These are phyloP conservation scores for Plicaturopsis crispa DNA, from an alignment of 768 basidiomycete genomes.

Conservation along the genomic window DNA sequence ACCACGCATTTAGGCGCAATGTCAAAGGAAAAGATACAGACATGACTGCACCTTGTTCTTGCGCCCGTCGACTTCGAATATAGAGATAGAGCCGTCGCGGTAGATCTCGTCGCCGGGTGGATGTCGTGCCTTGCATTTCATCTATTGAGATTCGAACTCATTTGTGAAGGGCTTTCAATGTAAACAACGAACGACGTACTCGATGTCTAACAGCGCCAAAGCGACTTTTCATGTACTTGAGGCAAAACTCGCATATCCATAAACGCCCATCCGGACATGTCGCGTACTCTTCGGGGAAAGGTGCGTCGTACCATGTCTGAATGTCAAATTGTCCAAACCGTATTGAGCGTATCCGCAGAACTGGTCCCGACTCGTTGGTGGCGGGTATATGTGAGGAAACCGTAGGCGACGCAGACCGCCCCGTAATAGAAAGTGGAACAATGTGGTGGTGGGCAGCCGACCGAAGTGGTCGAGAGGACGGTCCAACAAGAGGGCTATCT, in stretches of 20 bases:
- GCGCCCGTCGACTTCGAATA: conserved; percentile 97
- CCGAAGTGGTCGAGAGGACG: conserved; percentile 56
- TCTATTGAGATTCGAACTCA: conserved; percentile 30
- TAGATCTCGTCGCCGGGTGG: conserved; percentile 99
- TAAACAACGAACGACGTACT: conserved; percentile 38
- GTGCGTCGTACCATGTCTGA: conserved; percentile 98
- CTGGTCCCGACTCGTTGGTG: conserved; percentile 17
- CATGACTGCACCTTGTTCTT: conserved; percentile 79
- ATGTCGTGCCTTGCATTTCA: conserved; percentile 92
- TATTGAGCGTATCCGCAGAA: conserved; percentile 75
- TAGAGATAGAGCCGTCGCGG: conserved; percentile 77
- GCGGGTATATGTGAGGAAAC: conserved; percentile 18
- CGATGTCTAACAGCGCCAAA: conserved; percentile 83
- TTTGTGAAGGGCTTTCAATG: not conserved
- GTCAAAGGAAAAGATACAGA: conserved; percentile 3
- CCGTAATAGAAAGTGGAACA: conserved; percentile 28
- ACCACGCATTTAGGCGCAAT: conserved; percentile 5
- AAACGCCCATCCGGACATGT: conserved; percentile 84
- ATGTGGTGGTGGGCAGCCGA: conserved; percentile 42
- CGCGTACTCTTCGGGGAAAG: conserved; percentile 96
- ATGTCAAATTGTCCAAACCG: conserved; percentile 90
- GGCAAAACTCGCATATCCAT: conserved; percentile 97
- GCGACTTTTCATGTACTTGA: conserved; percentile 95
- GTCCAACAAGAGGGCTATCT: conserved; percentile 39
- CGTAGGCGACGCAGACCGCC: conserved; percentile 24